Conservation (phyloP, 768 basidiomycete species). For the Hericium alpestre region DNA sequence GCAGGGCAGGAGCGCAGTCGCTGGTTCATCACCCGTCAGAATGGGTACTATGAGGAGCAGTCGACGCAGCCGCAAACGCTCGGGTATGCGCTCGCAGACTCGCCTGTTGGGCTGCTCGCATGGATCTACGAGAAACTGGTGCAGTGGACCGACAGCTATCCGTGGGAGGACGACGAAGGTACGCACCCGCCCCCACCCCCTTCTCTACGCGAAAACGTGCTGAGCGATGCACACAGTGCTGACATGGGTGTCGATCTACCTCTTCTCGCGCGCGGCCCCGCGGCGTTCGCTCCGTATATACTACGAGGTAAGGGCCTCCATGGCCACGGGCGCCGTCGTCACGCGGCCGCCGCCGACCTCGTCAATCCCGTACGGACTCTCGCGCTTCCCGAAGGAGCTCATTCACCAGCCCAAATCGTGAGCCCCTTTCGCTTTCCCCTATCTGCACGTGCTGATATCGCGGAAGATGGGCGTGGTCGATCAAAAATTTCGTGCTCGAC, state of each 20-base stretch:
- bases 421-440: not conserved
- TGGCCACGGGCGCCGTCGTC: too few relatives aligned
- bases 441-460: too few relatives aligned
- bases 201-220: constrained; percentile 15
- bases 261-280: constrained; percentile 31
- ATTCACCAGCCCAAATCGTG: constrained; percentile 28
- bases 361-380: constrained; percentile 19
- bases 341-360: too few relatives aligned
- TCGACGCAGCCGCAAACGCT: constrained; percentile 20
- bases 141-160: constrained; percentile 32
- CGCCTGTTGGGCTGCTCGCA: constrained; percentile 33
- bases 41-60: constrained; percentile 31
- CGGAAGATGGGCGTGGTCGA: constrained; percentile 20
- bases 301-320: too few relatives aligned
- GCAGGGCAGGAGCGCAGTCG: constrained; percentile 23
- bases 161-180: constrained; percentile 48
- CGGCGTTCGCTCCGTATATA: constrained; percentile 22
- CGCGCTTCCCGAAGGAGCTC: constrained; percentile 22
- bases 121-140: constrained; percentile 24
- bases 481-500: constrained; percentile 35
- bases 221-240: constrained; percentile 21
- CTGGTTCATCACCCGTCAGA: constrained; percentile 21
- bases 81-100: constrained; percentile 46
- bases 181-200: too few relatives aligned
- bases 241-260: constrained; percentile 27